Base-by-base conservation (phyloP, 208 protist genomes). In the Leishmania lainsoni region DNA sequence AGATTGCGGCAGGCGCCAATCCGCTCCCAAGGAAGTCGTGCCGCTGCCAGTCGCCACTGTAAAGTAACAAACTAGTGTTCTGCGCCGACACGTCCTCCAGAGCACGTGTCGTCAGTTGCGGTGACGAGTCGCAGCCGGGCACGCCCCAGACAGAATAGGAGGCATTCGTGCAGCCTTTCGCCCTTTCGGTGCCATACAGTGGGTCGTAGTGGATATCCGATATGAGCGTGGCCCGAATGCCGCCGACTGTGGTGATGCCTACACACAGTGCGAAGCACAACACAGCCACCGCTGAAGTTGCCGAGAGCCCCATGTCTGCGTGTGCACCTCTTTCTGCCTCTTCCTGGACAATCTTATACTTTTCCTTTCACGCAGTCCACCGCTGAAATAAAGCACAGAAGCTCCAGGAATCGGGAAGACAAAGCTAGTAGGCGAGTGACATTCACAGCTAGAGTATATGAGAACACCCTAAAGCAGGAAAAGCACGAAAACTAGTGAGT, bases 181-280 rank as follows among this genome's bases (percentile, higher is more conserved):
- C 93, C 4, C 82, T 89, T 8, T 32, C 5, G 3, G 69, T 84
- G 56, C 92, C 91, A 78, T 96, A 97, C 1, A 73, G 70, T 3
- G 93, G 92, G 80, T 97, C 94, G 75, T 89, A 93, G 81, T 97
- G 94, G 65, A 94, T 90, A 74, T 97, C 94, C 1, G 93, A 94
- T 29, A 96, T 78, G 14, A 96, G 76, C 58, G 76, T 90, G 16
- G 94, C 69, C 14, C 83, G 71, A 42, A 80, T 22, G 0, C 81
- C 83, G 58, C 72, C 35, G 3, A 61, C 61, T 14, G 56, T 45
- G 2, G 42, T 49, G 22, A 63, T 45, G 35, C 14, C 10, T 17
- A 77, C 22, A 9, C 52, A 49, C 17, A 80, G 22, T 71, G 79
- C 29, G 35, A 61, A 17, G 72, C n/a, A 76, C 72, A 59, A 29